phyloP scores from a whole-genome alignment of 495 filamentous ascomycete genomes.

The Daldinia concentrica region DNA sequence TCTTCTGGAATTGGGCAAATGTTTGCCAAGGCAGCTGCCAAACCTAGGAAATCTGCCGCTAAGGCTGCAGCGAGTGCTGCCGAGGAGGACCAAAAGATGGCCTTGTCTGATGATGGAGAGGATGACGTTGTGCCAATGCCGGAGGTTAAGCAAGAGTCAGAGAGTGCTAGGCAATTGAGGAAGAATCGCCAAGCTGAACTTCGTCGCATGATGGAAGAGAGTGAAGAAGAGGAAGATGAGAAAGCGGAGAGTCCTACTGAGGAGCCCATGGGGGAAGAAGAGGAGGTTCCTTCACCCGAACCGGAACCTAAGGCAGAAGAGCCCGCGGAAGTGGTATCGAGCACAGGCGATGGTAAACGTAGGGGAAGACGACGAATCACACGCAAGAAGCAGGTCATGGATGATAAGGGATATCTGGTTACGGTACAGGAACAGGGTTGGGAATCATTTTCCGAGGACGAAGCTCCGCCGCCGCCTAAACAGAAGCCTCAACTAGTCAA shows the following conservation, averaged over 20 bases:
- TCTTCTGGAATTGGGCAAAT: slow-evolving; percentile 77
- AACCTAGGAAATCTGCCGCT: slow-evolving; percentile 57
- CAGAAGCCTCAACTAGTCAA: slow-evolving; percentile 44
- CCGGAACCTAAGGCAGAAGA: slow-evolving; percentile 56
- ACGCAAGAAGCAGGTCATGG: slow-evolving; percentile 89
- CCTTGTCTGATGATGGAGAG: slow-evolving; percentile 77
- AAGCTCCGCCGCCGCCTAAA: slow-evolving; percentile 69
- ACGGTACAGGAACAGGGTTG: slow-evolving; percentile 87
- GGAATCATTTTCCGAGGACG: slow-evolving; percentile 97
- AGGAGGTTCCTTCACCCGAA: slow-evolving; percentile 49
- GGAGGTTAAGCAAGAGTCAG: slow-evolving; percentile 49
- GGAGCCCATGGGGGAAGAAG: slow-evolving; percentile 49
- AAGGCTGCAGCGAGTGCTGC: slow-evolving; percentile 53
- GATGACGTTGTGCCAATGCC: slow-evolving; percentile 66
- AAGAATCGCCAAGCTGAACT: slow-evolving; percentile 78
- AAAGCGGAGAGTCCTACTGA: slow-evolving; percentile 37
- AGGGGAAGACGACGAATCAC: slow-evolving; percentile 84
- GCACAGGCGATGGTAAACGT: slow-evolving; percentile 70
- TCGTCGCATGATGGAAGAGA: slow-evolving; percentile 87
- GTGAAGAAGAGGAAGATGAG: slow-evolving; percentile 61
- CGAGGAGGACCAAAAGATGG: slow-evolving; percentile 65
- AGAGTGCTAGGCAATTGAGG: slow-evolving; percentile 62
- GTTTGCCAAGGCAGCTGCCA: slow-evolving; percentile 81
- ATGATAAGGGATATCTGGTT: slow-evolving; percentile 94
- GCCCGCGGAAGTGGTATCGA: slow-evolving; percentile 62